Base-by-base conservation (phyloP, 495 filamentous ascomycete genomes). In the Talaromyces adpressus region DNA sequence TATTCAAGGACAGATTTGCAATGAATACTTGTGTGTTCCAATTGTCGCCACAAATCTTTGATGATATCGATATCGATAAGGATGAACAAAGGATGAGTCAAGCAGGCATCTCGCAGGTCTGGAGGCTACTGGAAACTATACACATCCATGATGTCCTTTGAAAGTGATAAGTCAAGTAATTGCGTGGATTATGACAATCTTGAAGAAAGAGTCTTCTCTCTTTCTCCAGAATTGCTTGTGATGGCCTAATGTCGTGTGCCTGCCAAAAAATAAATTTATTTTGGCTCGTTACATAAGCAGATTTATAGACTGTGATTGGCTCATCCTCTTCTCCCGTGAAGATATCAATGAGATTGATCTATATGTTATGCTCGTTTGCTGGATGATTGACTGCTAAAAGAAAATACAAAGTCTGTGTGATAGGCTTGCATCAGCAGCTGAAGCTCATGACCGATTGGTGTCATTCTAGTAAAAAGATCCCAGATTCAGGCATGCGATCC, bases 221-320 rank as follows among this genome's bases (percentile, higher is more conserved):
- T 25, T 56, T 56, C 20, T 6, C 22, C 16, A 22, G 11, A 29
- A 25, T 29, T 29, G 52, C 6, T 16, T 27, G 22, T 27, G 22
- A 27, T 56, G 22, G n/a, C n/a, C 8, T 14, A 6, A 6, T 32
- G 27, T 58, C 30, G 56, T 58, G 56, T 58, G 56, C 56, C 30
- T 32, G 29, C 29, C n/a, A 20, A 22, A 36, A 36, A 58, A 18
- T 36, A 58, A 58, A n/a, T 58, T 27, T 34, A 34, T 58, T 18
- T 18, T 54, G 16, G 6, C 7, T 14, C 3, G 27, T 62, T 62
- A 62, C 60, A 18, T 69, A 64, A 67, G 59, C 64, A 64, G 45
- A 45, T n/a, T 27, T 23, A 29, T 53, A 16, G 45, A 32, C 47
- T 39, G 56, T 58, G 56, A 36, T 58, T 58, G 56, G 56, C 14